Conservation (phyloP, 164 flowering plant genomes). For the Liquidambar formosana region DNA sequence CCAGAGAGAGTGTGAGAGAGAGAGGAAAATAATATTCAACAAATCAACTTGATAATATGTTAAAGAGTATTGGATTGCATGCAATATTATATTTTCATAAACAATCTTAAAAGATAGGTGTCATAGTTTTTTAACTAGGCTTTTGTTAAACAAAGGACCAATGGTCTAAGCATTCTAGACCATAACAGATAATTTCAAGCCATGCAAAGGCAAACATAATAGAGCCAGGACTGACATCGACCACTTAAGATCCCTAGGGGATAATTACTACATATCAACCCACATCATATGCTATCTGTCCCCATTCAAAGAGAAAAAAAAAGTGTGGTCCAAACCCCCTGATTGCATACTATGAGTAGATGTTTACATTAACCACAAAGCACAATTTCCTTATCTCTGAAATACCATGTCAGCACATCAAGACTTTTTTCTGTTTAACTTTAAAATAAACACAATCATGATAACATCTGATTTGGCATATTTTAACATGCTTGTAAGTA, state of each 20-base stretch:
- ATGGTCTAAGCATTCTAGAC: neutral
- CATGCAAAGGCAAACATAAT: neutral
- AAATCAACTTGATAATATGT: neutral
- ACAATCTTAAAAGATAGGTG: neutral
- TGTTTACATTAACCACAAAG: neutral
- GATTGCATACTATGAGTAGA: neutral
- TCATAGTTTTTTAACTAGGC: neutral
- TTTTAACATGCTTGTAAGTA: neutral
- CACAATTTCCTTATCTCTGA: neutral
- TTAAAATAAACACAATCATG: neutral
- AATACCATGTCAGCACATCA: neutral
- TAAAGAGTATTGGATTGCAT: too few species aligned
- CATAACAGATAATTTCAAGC: neutral
- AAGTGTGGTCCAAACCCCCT: neutral
- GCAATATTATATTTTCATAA: too few species aligned
- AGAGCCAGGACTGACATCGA: neutral
- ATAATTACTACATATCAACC: neutral
- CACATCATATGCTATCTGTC: neutral
- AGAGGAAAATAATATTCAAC: neutral
- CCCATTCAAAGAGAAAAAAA: too few species aligned
- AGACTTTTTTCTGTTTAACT: neutral
- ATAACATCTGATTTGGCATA: neutral
- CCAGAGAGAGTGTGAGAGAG: slow-evolving; percentile 1
- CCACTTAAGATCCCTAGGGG: neutral
- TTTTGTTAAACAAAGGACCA: neutral